phyloP scores from a whole-genome alignment of 2,329 filamentous ascomycete species.

The Fusarium circinatum region DNA sequence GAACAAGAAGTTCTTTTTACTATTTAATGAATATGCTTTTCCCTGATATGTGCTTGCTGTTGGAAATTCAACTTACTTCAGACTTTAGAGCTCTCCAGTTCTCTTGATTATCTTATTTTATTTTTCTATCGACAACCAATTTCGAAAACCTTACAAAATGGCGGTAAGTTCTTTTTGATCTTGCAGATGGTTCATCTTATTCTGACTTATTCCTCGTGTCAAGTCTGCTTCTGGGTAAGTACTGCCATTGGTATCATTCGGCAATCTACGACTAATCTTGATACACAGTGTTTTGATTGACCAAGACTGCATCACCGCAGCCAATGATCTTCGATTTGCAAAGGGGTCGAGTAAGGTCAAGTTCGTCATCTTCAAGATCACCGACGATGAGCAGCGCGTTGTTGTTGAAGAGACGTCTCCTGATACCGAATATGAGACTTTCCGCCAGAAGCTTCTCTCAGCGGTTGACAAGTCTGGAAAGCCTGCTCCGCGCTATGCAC shows the following conservation, averaged over 20 bases:
- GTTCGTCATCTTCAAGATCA: slow-evolving; percentile 33
- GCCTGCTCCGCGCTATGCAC: slow-evolving; percentile 26
- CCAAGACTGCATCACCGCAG: slow-evolving; percentile 23
- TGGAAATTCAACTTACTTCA: neutral
- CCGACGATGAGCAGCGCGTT: slow-evolving; percentile 21
- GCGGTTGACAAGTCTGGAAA: slow-evolving; percentile 13
- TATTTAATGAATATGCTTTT: neutral
- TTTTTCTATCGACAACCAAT: neutral
- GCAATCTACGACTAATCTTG: neutral
- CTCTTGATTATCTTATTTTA: neutral
- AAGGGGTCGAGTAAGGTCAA: slow-evolving; percentile 17
- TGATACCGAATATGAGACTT: slow-evolving; percentile 18
- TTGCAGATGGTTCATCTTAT: accelerated
- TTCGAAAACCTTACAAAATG: neutral
- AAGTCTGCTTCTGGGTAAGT: slow-evolving; percentile 21
- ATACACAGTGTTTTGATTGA: slow-evolving; percentile 18
- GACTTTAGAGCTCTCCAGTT: neutral
- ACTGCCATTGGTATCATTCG: neutral
- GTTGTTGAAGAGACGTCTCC: slow-evolving; percentile 21
- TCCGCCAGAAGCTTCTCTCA: slow-evolving; percentile 26
- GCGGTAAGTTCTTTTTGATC: neutral
- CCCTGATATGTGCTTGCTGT: neutral
- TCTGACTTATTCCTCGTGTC: neutral
- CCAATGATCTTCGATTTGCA: slow-evolving; percentile 10
- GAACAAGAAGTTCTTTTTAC: accelerated